Base-by-base conservation (phyloP, 345 rosid genomes). In the Linum tenue region DNA sequence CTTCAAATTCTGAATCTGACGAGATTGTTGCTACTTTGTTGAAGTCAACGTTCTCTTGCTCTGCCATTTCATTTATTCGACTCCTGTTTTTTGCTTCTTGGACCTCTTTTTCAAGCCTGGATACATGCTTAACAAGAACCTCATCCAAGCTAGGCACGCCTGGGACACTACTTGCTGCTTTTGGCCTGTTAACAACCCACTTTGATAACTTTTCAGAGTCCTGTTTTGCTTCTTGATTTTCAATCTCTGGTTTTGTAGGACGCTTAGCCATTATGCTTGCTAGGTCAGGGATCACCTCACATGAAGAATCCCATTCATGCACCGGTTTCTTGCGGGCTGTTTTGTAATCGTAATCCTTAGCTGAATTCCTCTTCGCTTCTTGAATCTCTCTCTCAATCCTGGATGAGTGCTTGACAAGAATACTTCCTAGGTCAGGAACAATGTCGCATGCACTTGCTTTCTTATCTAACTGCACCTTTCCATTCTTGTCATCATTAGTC, bases 61-160 rank as follows among this genome's bases (percentile, higher is more conserved):
- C 84, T 64, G n/a, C 6, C 36, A 9, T 53, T 43, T 55, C 64
- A 66, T 68, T 39, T 58, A 58, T 53, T 55, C 58, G 6, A 41
- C 64, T 51, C 48, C 73, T 83, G 70, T 64, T 83, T 73, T 77
- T 92, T 31, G 91, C 96, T 79, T 87, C 91, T 59, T 83, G 84
- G 41, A 92, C 84, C 76, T 90, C 97, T 64, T 77, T 85, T 84
- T 92, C 98, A 43, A 92, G 90, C 76, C 83, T 79, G 0, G 94
- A 83, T 16, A 86, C 83, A 64, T 70, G 94, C 63, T 82, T 87
- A 60, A 92, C 83, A 48, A 92, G 80, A 78, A 80, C 75, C 78
- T 83, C 84, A 64, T 87, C 97, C 65, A 92, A 74, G 80, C 96
- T 81, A 12, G 89, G 88, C 60, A 81, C 72, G 64, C 81, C 83